Base-by-base conservation (phyloP, 1,284 basidiomycete genomes). In the Paramarasmius palmivorus region DNA sequence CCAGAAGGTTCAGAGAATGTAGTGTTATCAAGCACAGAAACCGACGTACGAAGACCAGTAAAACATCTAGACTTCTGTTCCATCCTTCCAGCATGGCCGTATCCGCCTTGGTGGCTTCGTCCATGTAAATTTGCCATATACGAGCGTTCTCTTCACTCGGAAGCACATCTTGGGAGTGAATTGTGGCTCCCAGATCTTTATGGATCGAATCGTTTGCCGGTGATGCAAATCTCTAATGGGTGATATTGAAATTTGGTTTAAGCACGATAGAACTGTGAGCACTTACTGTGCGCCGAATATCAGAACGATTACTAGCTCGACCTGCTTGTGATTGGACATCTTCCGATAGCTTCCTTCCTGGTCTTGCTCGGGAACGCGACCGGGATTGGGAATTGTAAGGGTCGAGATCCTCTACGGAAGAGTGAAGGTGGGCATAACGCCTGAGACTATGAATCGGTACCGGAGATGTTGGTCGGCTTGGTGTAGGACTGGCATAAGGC, bases 41-140 rank as follows among this genome's bases (percentile, higher is more conserved):
- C 10, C 41, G n/a, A 65, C 73, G 59, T 51, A 75, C 74, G 55
- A 75, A 74, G n/a, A 75, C 73, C 1, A 77, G 65, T 4, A 77
- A 63, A 9, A 73, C 69, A 51, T 77, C 74, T 32, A 76, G 69
- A 15, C 69, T 70, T 17, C 71, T 61, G 41, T 71, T 72, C 56
- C 68, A 72, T 5, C 68, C 70, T 25, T 73, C 71, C 10, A 64
- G 65, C 52, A 72, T 63, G 1, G 65, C 58, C 3, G 61, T 55
- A 57, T 77, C 74, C n/a, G 64, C 60, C 48, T 65, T 70, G 12
- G 62, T 50, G 7, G 74, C 67, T 56, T 75, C 73, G 6, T 71
- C 69, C 22, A 68, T 65, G 57, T 76, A 77, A 4, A 72, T 62
- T 17, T 67, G 62, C 73, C 74, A 77, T 14, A 77, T 63, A 5